These are phyloP conservation scores for Corylus avellana DNA, from an alignment of 306 rosid genomes.

Conservation along the genomic window DNA sequence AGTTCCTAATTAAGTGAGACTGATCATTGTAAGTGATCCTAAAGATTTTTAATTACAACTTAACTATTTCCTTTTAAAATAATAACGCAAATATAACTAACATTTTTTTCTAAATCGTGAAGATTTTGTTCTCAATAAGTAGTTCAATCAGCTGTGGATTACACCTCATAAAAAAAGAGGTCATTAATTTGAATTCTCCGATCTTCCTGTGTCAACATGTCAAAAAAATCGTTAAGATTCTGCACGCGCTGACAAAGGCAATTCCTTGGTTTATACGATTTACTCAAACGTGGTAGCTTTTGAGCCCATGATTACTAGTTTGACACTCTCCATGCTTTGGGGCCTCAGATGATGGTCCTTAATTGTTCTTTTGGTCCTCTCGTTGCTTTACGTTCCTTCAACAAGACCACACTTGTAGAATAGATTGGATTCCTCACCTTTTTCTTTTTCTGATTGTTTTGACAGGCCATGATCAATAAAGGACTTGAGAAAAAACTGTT, in stretches of 20 bases:
- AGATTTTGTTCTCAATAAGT: too few relatives aligned
- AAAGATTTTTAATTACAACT: too few relatives aligned
- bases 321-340: slow-evolving; percentile 8
- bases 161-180: too few relatives aligned
- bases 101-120: too few relatives aligned
- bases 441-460: not conserved
- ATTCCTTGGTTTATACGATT: slow-evolving; percentile 26
- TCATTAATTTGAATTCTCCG: too few relatives aligned
- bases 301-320: slow-evolving; percentile 13
- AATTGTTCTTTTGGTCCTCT: slow-evolving; percentile 12
- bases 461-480: slow-evolving; percentile 3
- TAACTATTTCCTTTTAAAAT: too few relatives aligned
- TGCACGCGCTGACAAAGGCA: slow-evolving; percentile 18
- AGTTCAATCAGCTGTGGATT: too few relatives aligned
- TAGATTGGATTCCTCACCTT: slow-evolving; percentile 17
- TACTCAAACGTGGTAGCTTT: slow-evolving; percentile 6
- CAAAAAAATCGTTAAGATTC: slow-evolving; percentile 2
- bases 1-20: too few relatives aligned
- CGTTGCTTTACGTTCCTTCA: slow-evolving; percentile 6
- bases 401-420: slow-evolving; percentile 17
- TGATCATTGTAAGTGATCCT: too few relatives aligned
- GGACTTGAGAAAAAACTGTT: not conserved
- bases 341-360: slow-evolving; percentile 6
- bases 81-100: too few relatives aligned
- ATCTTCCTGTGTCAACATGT: too few relatives aligned